Evolutionary conservation across 306 rosid genomes (phyloP).

Genomic region (Macrotyloma uniflorum): DNA sequence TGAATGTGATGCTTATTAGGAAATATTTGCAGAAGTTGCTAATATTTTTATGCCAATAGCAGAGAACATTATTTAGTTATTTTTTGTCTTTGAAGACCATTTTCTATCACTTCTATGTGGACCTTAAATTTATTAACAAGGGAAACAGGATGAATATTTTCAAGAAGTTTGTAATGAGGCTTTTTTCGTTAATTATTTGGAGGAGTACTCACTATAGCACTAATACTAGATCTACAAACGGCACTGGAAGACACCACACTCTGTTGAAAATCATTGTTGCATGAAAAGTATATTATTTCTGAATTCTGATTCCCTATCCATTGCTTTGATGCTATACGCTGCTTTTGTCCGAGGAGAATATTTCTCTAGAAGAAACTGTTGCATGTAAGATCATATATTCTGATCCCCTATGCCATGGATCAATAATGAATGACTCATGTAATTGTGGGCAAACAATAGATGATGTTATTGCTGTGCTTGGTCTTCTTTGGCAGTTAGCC

Average conservation of each 20-base stretch:
- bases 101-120: not conserved
- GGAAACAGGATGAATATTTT: slow-evolving; percentile 22
- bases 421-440: not conserved
- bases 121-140: not conserved
- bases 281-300: not conserved
- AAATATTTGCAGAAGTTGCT: not conserved
- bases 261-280: not conserved
- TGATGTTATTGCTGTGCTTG: slow-evolving; percentile 28
- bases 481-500: not conserved
- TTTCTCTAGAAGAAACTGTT: slow-evolving; percentile 29
- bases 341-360: not conserved
- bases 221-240: not conserved
- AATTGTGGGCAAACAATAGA: slow-evolving; percentile 17
- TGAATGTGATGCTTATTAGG: slow-evolving; percentile 1
- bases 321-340: not conserved
- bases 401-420: not conserved
- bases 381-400: slow-evolving; percentile 27
- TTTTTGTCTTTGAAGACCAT: slow-evolving; percentile 15
- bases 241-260: slow-evolving; percentile 9
- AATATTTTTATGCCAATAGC: not conserved
- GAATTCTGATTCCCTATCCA: not conserved
- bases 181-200: slow-evolving; percentile 26
- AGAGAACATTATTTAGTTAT: slow-evolving; percentile 1
- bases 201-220: not conserved
- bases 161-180: not conserved